These are phyloP conservation scores for Solanum rostratum DNA, from an alignment of 257 asterid genomes.

Conservation along the genomic window DNA sequence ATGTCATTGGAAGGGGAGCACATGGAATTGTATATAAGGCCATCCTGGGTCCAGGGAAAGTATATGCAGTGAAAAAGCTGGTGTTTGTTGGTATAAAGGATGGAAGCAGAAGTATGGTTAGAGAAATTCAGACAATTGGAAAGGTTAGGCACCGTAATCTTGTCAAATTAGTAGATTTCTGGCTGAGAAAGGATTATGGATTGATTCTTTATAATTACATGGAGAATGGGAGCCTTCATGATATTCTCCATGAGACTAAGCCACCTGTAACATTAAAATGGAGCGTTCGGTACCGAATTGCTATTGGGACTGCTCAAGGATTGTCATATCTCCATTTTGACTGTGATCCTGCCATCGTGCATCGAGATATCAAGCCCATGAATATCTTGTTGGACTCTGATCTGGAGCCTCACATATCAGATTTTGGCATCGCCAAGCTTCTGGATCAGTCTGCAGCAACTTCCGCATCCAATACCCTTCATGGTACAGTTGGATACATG, in stretches of 20 bases:
- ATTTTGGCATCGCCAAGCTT: slow-evolving; percentile 81
- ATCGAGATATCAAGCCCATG: slow-evolving; percentile 68
- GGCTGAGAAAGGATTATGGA: slow-evolving; percentile 75
- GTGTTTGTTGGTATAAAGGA: slow-evolving; percentile 28
- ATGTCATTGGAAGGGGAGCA: slow-evolving; percentile 65
- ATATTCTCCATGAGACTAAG: slow-evolving; percentile 36
- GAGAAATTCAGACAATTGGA: slow-evolving; percentile 72
- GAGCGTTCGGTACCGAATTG: slow-evolving; percentile 47
- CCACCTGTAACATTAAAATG: slow-evolving; percentile 40
- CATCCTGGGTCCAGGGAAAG: slow-evolving; percentile 31
- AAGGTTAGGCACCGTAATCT: slow-evolving; percentile 77
- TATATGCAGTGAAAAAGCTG: slow-evolving; percentile 63
- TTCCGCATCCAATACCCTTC: slow-evolving; percentile 24
- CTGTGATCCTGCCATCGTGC: slow-evolving; percentile 69
- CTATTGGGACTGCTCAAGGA: slow-evolving; percentile 73
- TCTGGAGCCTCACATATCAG: slow-evolving; percentile 73
- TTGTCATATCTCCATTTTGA: slow-evolving; percentile 74
- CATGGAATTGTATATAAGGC: slow-evolving; percentile 76
- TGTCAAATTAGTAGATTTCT: slow-evolving; percentile 52
- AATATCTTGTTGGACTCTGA: slow-evolving; percentile 68
- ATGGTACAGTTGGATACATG: slow-evolving; percentile 69
- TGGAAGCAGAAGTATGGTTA: slow-evolving; percentile 46
- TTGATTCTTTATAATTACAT: slow-evolving; percentile 52
- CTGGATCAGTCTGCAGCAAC: slow-evolving; percentile 49
- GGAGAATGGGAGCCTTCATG: slow-evolving; percentile 75